Evolutionary conservation across 2,329 filamentous ascomycete genomes (phyloP).

Genomic region (Penicillium palitans): DNA sequence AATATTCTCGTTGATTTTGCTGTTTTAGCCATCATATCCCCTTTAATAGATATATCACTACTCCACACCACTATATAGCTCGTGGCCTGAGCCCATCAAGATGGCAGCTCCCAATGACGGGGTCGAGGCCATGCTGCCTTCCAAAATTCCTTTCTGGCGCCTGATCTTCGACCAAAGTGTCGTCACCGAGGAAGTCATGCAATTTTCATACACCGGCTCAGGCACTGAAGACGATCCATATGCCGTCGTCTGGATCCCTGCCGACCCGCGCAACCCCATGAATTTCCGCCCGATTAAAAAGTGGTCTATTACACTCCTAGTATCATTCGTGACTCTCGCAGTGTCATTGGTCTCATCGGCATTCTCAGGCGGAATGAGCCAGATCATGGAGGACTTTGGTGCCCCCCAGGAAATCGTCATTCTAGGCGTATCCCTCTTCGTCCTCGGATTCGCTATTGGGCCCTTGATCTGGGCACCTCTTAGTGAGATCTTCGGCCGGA

Average conservation of each 20-base stretch:
- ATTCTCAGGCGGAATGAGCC: constrained; percentile 28
- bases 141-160: constrained; percentile 47
- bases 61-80: not conserved
- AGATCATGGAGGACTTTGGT: constrained; percentile 57
- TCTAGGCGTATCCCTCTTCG: constrained; percentile 64
- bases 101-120: constrained; percentile 10
- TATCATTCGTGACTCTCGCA: constrained; percentile 66
- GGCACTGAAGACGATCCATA: constrained; percentile 69
- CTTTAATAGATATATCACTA: not conserved
- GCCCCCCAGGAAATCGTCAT: constrained; percentile 56
- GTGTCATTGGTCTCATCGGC: constrained; percentile 71
- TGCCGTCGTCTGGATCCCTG: constrained; percentile 65
- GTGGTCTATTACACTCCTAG: constrained; percentile 64
- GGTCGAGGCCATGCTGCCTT: constrained; percentile 18
- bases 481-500: constrained; percentile 62
- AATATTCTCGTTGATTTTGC: not conserved
- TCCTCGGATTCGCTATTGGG: constrained; percentile 61
- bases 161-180: constrained; percentile 60
- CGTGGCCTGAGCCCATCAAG: not conserved
- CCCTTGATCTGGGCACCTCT: constrained; percentile 67
- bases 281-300: constrained; percentile 58
- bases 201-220: constrained; percentile 57
- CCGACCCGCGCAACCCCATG: constrained; percentile 68
- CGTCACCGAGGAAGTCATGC: constrained; percentile 58
- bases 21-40: not conserved